Conservation (phyloP, 1,139 yeast species). For the Pichia sp. region DNA sequence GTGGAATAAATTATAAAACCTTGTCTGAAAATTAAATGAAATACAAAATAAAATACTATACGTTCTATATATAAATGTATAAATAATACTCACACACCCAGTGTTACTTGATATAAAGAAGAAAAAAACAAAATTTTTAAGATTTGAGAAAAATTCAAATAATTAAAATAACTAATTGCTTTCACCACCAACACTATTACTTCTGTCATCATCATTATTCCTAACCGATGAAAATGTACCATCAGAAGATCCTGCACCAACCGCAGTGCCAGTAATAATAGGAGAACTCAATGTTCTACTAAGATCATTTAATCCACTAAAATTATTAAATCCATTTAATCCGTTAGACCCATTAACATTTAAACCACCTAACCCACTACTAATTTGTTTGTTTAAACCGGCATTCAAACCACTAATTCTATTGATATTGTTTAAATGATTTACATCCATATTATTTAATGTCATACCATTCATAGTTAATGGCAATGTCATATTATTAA, state of each 20-base stretch:
- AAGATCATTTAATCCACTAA: constrained; percentile 10
- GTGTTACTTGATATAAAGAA: background rate
- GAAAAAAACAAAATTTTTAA: background rate
- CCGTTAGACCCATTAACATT: constrained; percentile 4
- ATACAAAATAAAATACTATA: too few species aligned
- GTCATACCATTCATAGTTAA: background rate
- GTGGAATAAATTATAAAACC: too few species aligned
- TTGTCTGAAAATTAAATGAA: too few species aligned
- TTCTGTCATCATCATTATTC: background rate
- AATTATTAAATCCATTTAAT: constrained; percentile 4
- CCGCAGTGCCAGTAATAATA: constrained; percentile 1
- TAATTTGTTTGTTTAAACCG: too few species aligned
- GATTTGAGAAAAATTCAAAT: background rate
- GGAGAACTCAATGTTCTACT: constrained; percentile 10
- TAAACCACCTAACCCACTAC: background rate
- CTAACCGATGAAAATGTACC: background rate
- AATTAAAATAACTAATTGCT: background rate
- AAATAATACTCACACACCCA: too few species aligned
- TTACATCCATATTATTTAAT: background rate
- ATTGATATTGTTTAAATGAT: too few species aligned
- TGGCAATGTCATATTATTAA: background rate
- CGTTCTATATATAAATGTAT: too few species aligned
- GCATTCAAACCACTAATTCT: too few species aligned
- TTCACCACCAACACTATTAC: background rate
- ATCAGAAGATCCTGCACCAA: constrained; percentile 5